A percentile compares a stretch with the other conserved stretches of the same genome.
Conservation (phyloP, 163 green algal genomes). For the Chlamydomonas reinhardtii region DNA sequence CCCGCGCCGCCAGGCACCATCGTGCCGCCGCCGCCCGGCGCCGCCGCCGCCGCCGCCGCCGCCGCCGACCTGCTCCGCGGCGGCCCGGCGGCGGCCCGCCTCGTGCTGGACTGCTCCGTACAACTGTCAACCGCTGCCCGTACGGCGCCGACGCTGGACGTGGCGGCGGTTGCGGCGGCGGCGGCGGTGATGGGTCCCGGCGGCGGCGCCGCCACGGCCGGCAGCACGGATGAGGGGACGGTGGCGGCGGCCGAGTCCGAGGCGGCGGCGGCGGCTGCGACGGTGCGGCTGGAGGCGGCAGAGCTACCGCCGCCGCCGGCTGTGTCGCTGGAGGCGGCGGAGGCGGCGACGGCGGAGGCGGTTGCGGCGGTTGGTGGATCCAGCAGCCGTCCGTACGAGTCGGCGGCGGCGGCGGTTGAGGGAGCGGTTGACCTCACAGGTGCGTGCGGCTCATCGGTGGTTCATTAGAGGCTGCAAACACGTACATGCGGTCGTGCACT, state of each 20-base stretch:
- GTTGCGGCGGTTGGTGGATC: not conserved
- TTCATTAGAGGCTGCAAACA: too few species aligned
- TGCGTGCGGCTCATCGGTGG: too few species aligned
- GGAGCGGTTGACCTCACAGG: constrained; percentile 18
- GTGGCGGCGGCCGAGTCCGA: not conserved
- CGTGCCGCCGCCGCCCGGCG: not conserved
- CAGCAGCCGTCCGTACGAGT: constrained; percentile 10
- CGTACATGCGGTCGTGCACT: too few species aligned
- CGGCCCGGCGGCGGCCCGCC: constrained; percentile 3
- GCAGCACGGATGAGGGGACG: not conserved
- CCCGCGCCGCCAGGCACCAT: constrained; percentile 2
- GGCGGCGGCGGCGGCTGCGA: constrained; percentile 9
- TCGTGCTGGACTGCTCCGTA: constrained; percentile 11
- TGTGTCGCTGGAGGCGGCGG: not conserved
- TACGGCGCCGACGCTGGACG: constrained; percentile 19
- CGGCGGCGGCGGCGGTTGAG: constrained; percentile 26
- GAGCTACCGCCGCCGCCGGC: not conserved
- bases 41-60: not conserved
- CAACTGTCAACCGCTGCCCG: not conserved
- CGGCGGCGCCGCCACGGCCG: not conserved
- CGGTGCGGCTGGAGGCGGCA: not conserved
- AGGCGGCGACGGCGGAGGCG: not conserved
- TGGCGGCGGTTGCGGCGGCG: not conserved
- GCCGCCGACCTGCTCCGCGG: not conserved
- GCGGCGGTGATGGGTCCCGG: not conserved